phyloP scores from a whole-genome alignment of 352 stramenopile species.

The Globisporangium megalacanthum region DNA sequence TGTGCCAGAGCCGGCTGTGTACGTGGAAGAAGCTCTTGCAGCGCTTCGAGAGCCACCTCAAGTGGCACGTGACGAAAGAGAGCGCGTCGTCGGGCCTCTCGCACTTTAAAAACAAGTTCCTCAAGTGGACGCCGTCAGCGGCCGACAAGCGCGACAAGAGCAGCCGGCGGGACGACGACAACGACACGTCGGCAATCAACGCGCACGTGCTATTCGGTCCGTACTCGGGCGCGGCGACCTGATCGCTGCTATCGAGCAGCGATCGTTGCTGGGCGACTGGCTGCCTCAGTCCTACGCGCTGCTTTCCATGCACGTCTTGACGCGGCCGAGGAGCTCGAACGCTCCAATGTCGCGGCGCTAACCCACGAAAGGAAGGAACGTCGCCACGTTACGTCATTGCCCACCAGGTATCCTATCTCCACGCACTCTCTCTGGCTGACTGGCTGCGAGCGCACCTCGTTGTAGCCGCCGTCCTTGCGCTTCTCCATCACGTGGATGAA shows the following conservation, averaged over 20 bases:
- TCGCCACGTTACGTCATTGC: not conserved
- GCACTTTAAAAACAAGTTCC: conserved; percentile 83
- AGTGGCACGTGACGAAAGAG: conserved; percentile 81
- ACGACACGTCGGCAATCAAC: conserved; percentile 52
- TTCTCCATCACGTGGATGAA: conserved; percentile 87
- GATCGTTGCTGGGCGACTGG: not conserved
- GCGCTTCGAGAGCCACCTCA: conserved; percentile 79
- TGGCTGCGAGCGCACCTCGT: conserved; percentile 36
- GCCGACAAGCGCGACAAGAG: conserved; percentile 37
- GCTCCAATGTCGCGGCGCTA: conserved; percentile 74
- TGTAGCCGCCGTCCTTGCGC: conserved; percentile 78
- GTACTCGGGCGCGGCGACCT: conserved; percentile 46
- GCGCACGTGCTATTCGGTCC: conserved; percentile 72
- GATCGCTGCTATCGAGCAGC: not conserved
- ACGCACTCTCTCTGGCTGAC: no score
- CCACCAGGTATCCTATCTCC: no score
- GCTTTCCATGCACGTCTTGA: conserved; percentile 64
- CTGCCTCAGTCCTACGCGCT: conserved; percentile 16
- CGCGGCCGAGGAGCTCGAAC: conserved; percentile 55
- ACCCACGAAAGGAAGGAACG: not conserved
- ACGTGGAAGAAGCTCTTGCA: conserved; percentile 79
- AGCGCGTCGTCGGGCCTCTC: conserved; percentile 75
- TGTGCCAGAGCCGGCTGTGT: conserved; percentile 78
- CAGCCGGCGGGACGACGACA: conserved; percentile 58
- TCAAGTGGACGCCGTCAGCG: conserved; percentile 67